Percentiles rank a stretch among this genome's conserved stretches.
Conservation (phyloP, 257 asterid genomes). For the Petunia axillaris region DNA sequence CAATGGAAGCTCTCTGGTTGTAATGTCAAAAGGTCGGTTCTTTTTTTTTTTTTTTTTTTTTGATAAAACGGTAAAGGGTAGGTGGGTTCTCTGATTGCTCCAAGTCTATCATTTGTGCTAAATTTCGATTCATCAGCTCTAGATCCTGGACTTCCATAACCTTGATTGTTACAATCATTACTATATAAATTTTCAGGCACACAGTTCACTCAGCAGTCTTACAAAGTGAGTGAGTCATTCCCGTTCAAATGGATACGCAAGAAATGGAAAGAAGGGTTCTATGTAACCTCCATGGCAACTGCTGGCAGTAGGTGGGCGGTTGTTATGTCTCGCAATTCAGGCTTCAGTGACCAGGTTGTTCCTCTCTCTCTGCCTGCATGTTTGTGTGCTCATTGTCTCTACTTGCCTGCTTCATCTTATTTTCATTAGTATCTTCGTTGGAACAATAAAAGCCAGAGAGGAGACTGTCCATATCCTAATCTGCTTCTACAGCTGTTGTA, state of each 20-base stretch:
- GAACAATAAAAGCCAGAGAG: constrained; percentile 3
- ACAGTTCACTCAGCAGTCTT: constrained; percentile 47
- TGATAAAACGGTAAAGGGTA: no score
- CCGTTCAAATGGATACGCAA: constrained; percentile 59
- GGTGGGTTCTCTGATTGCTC: constrained; percentile 23
- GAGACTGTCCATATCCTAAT: background rate
- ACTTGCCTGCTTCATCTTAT: constrained; percentile 1
- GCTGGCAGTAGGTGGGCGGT: constrained; percentile 56
- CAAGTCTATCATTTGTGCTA: background rate
- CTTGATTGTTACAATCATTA: background rate
- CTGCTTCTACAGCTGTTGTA: background rate
- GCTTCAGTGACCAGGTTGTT: constrained; percentile 48
- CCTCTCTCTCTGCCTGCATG: background rate
- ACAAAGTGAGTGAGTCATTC: constrained; percentile 52
- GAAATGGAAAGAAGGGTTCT: constrained; percentile 58
- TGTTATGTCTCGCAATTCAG: constrained; percentile 55
- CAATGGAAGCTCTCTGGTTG: constrained; percentile 51
- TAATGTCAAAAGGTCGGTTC: constrained; percentile 49
- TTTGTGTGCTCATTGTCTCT: constrained; percentile 20
- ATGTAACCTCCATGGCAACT: constrained; percentile 59
- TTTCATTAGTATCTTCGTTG: background rate
- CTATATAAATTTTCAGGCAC: constrained; percentile 40
- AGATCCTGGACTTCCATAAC: background rate
- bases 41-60: no score
- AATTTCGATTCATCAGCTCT: background rate